Evolutionary conservation across 805 yeast species (phyloP), one percentile per base, ranked within the genome.

Genomic region (Candida coquimbonensis): DNA sequence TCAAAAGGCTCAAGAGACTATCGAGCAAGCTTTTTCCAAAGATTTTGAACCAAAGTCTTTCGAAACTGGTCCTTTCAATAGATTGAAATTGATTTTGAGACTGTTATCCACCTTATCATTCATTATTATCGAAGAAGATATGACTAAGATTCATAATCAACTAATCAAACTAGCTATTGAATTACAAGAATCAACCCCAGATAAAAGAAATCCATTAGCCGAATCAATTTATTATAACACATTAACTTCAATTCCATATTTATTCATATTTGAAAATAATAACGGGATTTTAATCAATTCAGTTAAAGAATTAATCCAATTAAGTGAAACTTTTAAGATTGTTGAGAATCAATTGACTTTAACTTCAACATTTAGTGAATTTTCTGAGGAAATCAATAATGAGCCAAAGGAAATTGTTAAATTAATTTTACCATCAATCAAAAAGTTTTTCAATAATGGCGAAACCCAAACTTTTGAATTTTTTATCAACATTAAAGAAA

Each of bases 91-190:
- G 12, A 65, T 81, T 14, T 56, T 87, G 48, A 78, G 96, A 56
- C 80, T 89, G 51, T 66, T 87, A 51, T 79, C 88, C 0, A 63
- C 82, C 4, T 65, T 89, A 51, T 62, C 80, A 1, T 84, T 88
- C 4, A 75, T 88, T 31, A 64, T 87, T 41, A 62, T 65, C 5
- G 78, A 74, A 25, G 74, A 74, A 33, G 77, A 73, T 27, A 53
- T 77, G 5, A 48, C 66, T n/a, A 67, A 64, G 33, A 62, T 86
- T 6, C 74, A 79, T 54, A 69, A 64, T 43, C 78, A 75, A 49
- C 69, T 87, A 25, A 63, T 87, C 48, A 65, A 68, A 5, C 56
- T 75, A 33, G 77, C 90, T 1, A 69, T 80, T 37, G 80, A 74
- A 2, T 65, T 85, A 47, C 87, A 83, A 58, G 50, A 60, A 5